These are phyloP conservation scores for Bipolaris sorokiniana DNA, from an alignment of 2,329 filamentous ascomycete genomes.

Conservation along the genomic window DNA sequence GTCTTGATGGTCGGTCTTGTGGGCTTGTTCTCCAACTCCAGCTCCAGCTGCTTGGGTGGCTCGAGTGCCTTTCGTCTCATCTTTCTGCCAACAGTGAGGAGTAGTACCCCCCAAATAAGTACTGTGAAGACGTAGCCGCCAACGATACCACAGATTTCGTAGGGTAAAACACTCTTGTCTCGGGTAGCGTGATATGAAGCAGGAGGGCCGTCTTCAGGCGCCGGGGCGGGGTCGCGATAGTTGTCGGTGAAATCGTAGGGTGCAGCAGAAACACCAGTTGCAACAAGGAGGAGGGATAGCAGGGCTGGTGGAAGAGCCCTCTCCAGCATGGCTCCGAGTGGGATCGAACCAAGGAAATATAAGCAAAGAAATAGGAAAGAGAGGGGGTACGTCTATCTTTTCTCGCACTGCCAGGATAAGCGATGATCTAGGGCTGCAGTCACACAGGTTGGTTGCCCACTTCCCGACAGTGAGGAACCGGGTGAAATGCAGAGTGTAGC, in stretches of 20 bases:
- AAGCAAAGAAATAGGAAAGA: conserved; percentile 12
- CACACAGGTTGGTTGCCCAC: conserved; percentile 17
- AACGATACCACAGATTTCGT: conserved; percentile 82
- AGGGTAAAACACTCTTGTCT: conserved; percentile 68
- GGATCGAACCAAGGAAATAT: conserved; percentile 5
- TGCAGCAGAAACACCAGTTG: conserved; percentile 30
- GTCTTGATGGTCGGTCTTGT: conserved; percentile 32
- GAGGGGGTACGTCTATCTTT: conserved; percentile 15
- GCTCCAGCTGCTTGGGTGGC: conserved; percentile 59
- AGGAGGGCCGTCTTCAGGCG: conserved; percentile 39
- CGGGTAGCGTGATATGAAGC: conserved; percentile 37
- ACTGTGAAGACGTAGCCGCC: conserved; percentile 82
- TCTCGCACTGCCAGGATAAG: conserved; percentile 12
- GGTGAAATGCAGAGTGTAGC: conserved; percentile 30
- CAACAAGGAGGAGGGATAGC: conserved; percentile 35
- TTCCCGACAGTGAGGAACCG: conserved; percentile 32
- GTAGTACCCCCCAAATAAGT: conserved; percentile 70
- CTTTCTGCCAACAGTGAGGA: conserved; percentile 56
- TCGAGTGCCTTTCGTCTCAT: conserved; percentile 56
- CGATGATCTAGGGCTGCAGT: conserved; percentile 22
- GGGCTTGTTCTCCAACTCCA: conserved; percentile 62
- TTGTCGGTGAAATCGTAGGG: conserved; percentile 37
- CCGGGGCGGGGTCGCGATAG: conserved; percentile 35
- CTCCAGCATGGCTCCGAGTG: conserved; percentile 35
- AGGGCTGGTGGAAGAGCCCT: conserved; percentile 33